Evolutionary conservation across 495 filamentous ascomycete genomes (phyloP), one percentile per base, ranked within the genome.

Genomic region (Daldinia bambusicola): DNA sequence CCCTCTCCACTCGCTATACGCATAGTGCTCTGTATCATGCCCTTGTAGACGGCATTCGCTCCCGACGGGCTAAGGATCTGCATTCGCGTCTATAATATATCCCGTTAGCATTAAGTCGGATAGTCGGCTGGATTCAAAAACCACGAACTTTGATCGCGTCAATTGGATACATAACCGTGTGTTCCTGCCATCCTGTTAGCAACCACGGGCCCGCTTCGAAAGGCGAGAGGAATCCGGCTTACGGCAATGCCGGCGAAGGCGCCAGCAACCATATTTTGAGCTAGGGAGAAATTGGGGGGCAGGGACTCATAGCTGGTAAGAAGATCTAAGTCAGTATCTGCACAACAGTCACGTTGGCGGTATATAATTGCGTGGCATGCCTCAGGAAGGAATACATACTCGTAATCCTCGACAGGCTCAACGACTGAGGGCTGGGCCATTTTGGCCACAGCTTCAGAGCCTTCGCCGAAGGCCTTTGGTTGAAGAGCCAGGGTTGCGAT

Each of bases 181-280:
- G 93, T 81, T 95, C 91, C 86, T 86, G 74, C 8, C 16, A 48
- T 55, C 37, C 10, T 32, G 68, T 82, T 69, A 81, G 77, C 62
- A 38, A 30, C 22, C 37, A 57, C 18, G 12, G 40, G 18, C 63
- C 41, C 12, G 52, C 8, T n/a, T 14, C 36, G 12, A 20, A 40
- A 18, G 10, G 30, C 4, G 40, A 51, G 56, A 30, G 51, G 8
- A 45, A 31, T 60, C 36, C 56, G 40, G 40, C 60, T 75, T 89
- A 98, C 95, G 79, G 94, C 94, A 75, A 99, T 97, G 61, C 95
- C 95, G 55, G 95, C 95, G 80, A 98, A 97, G 74, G 96, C 95
- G 78, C 95, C 95, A 13, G 96, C 96, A 57, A 90, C 79, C 91
- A 97, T 95, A 80, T 97, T 97, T 75, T 88, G 86, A 38, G 84